These are phyloP conservation scores for Phytophthora rubi DNA, from an alignment of 352 stramenopile genomes.

Conservation along the genomic window DNA sequence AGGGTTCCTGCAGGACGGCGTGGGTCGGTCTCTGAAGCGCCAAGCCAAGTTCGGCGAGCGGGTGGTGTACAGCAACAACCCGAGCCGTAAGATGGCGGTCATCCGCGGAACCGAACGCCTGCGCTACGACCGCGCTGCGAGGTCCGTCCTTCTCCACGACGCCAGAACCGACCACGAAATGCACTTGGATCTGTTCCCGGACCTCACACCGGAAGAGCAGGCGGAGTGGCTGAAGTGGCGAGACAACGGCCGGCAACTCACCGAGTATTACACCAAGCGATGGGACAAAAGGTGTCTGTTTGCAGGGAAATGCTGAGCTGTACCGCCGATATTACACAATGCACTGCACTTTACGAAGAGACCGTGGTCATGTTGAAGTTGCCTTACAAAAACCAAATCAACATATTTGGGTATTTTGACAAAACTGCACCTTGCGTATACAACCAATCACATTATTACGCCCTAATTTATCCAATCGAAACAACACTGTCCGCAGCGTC, in stretches of 20 bases:
- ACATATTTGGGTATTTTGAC: neutral
- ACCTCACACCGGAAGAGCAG: neutral
- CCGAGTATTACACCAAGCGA: neutral
- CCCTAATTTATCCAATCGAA: neutral
- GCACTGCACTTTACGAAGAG: constrained; percentile 8
- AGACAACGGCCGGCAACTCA: neutral
- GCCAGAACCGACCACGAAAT: neutral
- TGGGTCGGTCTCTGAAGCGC: neutral
- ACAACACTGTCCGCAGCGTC: neutral
- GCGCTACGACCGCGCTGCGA: neutral
- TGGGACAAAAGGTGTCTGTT: neutral
- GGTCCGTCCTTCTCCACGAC: neutral
- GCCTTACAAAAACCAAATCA: neutral
- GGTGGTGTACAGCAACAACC: neutral
- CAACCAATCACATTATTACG: neutral
- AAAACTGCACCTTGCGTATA: neutral
- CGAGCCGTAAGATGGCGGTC: neutral
- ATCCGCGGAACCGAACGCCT: neutral
- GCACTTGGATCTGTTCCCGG: neutral
- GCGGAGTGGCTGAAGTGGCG: neutral
- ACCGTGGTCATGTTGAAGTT: neutral
- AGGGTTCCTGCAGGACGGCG: neutral
- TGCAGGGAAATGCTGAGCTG: constrained; percentile 30
- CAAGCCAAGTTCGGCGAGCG: neutral
- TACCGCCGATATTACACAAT: neutral